Evolutionary conservation across 371 early-diverging fungal species (phyloP).

Genomic region (Syncephalastrum racemosum): DNA sequence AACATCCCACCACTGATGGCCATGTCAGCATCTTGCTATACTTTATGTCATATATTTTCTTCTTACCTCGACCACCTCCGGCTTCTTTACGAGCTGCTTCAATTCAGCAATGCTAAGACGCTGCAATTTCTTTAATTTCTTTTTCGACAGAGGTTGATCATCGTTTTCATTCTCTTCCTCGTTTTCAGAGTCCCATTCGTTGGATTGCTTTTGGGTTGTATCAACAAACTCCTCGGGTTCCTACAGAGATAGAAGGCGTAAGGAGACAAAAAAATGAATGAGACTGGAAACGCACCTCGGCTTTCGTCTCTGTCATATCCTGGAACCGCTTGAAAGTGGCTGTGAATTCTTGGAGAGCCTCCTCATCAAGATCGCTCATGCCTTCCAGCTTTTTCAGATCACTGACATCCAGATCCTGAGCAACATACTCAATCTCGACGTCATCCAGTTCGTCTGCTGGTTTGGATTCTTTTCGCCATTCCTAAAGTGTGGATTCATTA

Average conservation of each 20-base stretch:
- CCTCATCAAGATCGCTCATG: slow-evolving; percentile 34
- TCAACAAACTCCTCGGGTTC: slow-evolving; percentile 23
- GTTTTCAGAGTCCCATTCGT: slow-evolving; percentile 14
- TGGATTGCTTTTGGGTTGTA: slow-evolving; percentile 44
- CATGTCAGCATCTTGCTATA: neutral
- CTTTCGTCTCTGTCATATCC: slow-evolving; percentile 30
- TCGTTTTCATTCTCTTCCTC: slow-evolving; percentile 17
- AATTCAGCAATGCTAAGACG: slow-evolving; percentile 84
- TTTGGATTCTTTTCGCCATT: neutral
- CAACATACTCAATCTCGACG: slow-evolving; percentile 51
- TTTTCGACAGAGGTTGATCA: slow-evolving; percentile 58
- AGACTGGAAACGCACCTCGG: slow-evolving; percentile 23
- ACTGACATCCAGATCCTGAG: slow-evolving; percentile 38
- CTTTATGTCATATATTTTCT: too few relatives aligned
- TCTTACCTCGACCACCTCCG: slow-evolving; percentile 93
- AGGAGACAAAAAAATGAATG: neutral
- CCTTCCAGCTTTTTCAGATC: slow-evolving; percentile 32
- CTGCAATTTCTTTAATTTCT: slow-evolving; percentile 40
- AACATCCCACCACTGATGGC: slow-evolving; percentile 85
- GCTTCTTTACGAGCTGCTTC: slow-evolving; percentile 87
- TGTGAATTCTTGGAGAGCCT: slow-evolving; percentile 37
- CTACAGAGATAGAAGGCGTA: neutral
- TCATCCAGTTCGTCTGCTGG: slow-evolving; percentile 28
- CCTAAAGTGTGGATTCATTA: too few relatives aligned
- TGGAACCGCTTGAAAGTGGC: slow-evolving; percentile 48